A percentile compares a stretch with the other conserved stretches of the same genome.
Evolutionary conservation across 805 yeast genomes (phyloP).

Genomic region (Zygosaccharomyces siamensis): DNA sequence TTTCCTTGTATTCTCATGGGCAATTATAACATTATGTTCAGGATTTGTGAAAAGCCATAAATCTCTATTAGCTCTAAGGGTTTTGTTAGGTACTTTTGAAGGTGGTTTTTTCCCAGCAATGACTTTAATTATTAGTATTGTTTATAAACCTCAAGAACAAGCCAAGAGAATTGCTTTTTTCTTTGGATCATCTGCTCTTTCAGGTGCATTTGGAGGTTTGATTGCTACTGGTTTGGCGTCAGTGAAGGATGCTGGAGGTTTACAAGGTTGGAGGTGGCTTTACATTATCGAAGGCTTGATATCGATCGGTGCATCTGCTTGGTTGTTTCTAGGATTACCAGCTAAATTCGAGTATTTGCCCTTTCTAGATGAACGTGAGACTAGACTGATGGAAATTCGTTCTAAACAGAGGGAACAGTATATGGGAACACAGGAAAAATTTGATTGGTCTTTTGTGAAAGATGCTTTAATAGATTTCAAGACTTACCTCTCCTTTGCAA

Average conservation of each 20-base stretch:
- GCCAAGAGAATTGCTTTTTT: conserved; percentile 50
- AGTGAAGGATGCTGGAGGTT: conserved; percentile 42
- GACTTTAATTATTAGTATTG: conserved; percentile 48
- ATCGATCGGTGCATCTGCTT: conserved; percentile 27
- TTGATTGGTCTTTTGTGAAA: conserved; percentile 32
- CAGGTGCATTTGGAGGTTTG: conserved; percentile 50
- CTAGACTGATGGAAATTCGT: conserved; percentile 26
- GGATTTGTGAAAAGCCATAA: conserved; percentile 43
- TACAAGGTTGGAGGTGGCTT: conserved; percentile 63
- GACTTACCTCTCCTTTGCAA: conserved; percentile 34
- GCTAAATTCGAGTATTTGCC: conserved; percentile 31
- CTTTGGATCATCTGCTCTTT: conserved; percentile 49
- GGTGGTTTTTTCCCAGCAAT: conserved; percentile 51
- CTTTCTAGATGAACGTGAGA: conserved; percentile 34
- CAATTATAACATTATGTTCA: conserved; percentile 46
- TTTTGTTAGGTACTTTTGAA: conserved; percentile 57
- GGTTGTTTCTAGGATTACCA: conserved; percentile 33
- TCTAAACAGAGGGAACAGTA: conserved; percentile 26
- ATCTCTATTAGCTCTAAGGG: conserved; percentile 52
- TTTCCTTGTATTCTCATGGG: conserved; percentile 54
- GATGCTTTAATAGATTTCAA: conserved; percentile 38
- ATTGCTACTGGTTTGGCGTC: conserved; percentile 51
- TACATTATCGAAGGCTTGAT: conserved; percentile 51
- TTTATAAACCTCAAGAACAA: conserved; percentile 47
- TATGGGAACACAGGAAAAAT: conserved; percentile 24